A percentile compares a stretch with the other conserved stretches of the same genome.
phyloP scores from a whole-genome alignment of 2,329 filamentous ascomycete species.

The Didymella pinodella region DNA sequence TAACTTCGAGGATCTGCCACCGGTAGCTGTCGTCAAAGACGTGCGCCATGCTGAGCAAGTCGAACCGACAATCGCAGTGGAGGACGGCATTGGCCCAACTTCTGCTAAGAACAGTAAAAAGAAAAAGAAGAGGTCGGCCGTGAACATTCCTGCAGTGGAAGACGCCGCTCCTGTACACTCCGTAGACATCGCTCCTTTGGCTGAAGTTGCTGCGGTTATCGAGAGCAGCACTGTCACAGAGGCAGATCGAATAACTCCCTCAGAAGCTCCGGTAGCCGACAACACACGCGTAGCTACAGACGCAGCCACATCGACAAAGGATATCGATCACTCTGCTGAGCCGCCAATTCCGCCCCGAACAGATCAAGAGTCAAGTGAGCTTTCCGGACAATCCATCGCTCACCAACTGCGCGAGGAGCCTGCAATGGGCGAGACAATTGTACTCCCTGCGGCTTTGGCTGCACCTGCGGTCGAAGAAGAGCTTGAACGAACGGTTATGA shows the following conservation, averaged over 20 bases:
- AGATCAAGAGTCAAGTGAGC: background rate
- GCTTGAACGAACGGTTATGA: slow-evolving; percentile 28
- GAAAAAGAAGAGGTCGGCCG: slow-evolving; percentile 33
- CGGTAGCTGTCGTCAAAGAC: background rate
- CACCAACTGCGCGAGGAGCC: slow-evolving; percentile 3
- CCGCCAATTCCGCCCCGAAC: background rate
- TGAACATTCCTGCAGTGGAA: slow-evolving; percentile 12
- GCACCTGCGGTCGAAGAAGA: slow-evolving; percentile 12
- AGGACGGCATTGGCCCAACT: slow-evolving; percentile 6
- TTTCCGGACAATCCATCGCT: background rate
- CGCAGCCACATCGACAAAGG: background rate
- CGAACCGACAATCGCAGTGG: background rate
- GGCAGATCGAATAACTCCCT: background rate
- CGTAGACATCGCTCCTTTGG: slow-evolving; percentile 7
- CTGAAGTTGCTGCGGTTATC: background rate
- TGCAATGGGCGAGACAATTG: background rate
- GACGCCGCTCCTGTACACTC: slow-evolving; percentile 1
- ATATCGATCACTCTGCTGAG: background rate
- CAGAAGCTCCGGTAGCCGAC: background rate
- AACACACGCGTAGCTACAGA: background rate
- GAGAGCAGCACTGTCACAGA: slow-evolving; percentile 6
- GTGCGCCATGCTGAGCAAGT: background rate
- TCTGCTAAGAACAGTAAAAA: slow-evolving; percentile 37
- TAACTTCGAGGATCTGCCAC: background rate
- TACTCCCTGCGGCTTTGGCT: slow-evolving; percentile 1